Conservation (phyloP, 2,329 filamentous ascomycete genomes). For the Talaromyces pinophilus region DNA sequence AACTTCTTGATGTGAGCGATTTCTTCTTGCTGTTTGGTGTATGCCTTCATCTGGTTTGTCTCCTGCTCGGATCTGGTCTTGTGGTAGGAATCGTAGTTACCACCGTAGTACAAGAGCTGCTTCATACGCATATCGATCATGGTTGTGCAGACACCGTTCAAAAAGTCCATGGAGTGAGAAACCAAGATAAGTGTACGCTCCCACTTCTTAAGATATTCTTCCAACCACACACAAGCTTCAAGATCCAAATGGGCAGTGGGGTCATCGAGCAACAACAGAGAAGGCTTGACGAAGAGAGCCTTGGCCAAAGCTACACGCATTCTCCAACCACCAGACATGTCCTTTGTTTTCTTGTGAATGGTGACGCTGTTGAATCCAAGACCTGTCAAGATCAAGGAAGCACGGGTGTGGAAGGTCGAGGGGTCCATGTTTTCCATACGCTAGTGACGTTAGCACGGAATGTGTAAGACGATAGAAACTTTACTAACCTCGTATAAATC, state of each 20-base stretch:
- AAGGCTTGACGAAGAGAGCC: conserved; percentile 97
- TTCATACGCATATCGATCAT: conserved; percentile 98
- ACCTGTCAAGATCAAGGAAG: conserved; percentile 95
- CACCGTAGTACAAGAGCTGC: conserved; percentile 94
- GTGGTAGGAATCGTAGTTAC: conserved; percentile 98
- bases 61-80: conserved; percentile 96
- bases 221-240: conserved; percentile 98
- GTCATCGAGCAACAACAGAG: conserved; percentile 92
- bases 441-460: conserved; percentile 51
- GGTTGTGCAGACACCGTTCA: conserved; percentile 96
- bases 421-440: conserved; percentile 99
- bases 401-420: conserved; percentile 92
- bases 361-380: conserved; percentile 98
- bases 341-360: conserved; percentile 99
- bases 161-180: conserved; percentile 97
- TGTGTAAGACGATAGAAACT: background rate
- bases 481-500: conserved; percentile 87
- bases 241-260: conserved; percentile 98
- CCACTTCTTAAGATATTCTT: conserved; percentile 99
- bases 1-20: conserved; percentile 99
- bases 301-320: conserved; percentile 98
- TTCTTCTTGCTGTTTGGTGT: conserved; percentile 98
- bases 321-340: conserved; percentile 99
- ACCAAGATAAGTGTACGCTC: conserved; percentile 94
- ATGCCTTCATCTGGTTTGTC: conserved; percentile 98